Percentiles rank a stretch among this genome's conserved stretches.
phyloP scores from a whole-genome alignment of 441 rosid species.

The Euphorbia schlechtendalii region DNA sequence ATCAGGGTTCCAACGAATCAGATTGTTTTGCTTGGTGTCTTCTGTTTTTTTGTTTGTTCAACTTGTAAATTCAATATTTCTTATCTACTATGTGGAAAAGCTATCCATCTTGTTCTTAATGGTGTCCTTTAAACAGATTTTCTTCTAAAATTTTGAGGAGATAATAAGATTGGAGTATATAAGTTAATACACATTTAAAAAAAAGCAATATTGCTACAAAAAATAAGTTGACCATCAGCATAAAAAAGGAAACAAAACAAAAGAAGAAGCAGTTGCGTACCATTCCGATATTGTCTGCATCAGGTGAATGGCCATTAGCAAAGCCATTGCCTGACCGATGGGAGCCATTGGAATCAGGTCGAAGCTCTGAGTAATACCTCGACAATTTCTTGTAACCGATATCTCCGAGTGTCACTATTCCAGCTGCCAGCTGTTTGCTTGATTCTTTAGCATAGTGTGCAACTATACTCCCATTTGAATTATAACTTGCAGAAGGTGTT shows the following conservation, averaged over 20 bases:
- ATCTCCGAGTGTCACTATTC: constrained; percentile 72
- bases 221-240: not conserved
- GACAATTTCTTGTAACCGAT: constrained; percentile 65
- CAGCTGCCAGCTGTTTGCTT: constrained; percentile 82
- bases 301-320: constrained; percentile 48
- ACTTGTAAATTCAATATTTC: too few species aligned
- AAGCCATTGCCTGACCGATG: constrained; percentile 40
- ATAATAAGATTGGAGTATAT: too few species aligned
- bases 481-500: constrained; percentile 46
- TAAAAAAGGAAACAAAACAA: constrained; percentile 11
- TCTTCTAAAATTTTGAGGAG: too few species aligned
- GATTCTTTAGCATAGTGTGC: constrained; percentile 84
- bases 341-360: constrained; percentile 53
- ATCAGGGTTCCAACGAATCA: too few species aligned
- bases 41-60: too few species aligned
- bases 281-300: constrained; percentile 73
- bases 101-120: too few species aligned
- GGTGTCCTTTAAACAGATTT: too few species aligned
- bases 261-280: constrained; percentile 35
- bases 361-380: constrained; percentile 63
- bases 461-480: constrained; percentile 54
- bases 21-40: too few species aligned
- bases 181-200: too few species aligned
- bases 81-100: too few species aligned
- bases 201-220: too few species aligned